Conservation (phyloP, 331 rosid species). For the Saraca asoca region DNA sequence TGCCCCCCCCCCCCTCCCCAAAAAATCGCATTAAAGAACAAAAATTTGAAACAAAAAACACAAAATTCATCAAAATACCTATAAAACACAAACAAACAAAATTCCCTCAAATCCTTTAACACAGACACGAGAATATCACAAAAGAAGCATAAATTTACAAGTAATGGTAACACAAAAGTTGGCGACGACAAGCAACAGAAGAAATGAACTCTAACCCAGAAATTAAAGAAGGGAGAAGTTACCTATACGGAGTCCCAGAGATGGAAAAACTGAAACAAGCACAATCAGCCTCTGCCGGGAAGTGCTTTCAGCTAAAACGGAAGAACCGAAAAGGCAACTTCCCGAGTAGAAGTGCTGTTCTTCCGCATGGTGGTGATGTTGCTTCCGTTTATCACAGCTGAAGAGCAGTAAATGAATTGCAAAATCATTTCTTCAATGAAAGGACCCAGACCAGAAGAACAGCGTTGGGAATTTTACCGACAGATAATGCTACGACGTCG, state of each 20-base stretch:
- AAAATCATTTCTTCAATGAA: not conserved
- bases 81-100: not conserved
- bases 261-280: slow-evolving; percentile 22
- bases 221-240: not conserved
- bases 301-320: not conserved
- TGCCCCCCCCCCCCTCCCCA: not conserved
- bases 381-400: not conserved
- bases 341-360: not conserved
- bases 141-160: not conserved
- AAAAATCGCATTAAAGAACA: not conserved
- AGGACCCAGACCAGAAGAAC: not conserved
- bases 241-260: slow-evolving; percentile 33
- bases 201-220: slow-evolving; percentile 23
- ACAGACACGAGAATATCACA: not conserved
- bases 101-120: slow-evolving; percentile 2
- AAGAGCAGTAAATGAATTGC: slow-evolving; percentile 10
- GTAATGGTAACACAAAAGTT: not conserved
- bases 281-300: slow-evolving; percentile 22
- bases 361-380: slow-evolving; percentile 14
- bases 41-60: not conserved
- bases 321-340: slow-evolving; percentile 13
- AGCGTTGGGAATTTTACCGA: no score
- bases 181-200: slow-evolving; percentile 2
- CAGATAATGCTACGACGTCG: no score
- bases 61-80: not conserved